Base-by-base conservation (phyloP, 1,284 basidiomycete species). In the Thelephora terrestris region DNA sequence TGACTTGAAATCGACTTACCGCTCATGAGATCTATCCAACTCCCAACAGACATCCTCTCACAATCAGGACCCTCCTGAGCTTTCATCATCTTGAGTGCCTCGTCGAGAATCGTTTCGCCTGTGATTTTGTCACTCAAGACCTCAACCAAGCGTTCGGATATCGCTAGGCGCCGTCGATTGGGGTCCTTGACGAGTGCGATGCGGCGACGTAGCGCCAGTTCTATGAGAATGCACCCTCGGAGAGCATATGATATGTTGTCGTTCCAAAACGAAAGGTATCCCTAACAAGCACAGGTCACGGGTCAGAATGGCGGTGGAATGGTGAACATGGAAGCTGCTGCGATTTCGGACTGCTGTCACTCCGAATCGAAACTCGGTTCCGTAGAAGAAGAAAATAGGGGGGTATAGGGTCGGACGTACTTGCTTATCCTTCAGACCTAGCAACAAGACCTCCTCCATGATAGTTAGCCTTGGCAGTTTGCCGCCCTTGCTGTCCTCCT, bases 231-330 rank as follows among this genome's bases (percentile, higher is more conserved):
- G 64, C 93, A 96, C 3, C 93, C 93, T 17, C 93, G 79, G 2
- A 97, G 75, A 12, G 93, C 91, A 65, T 97, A 97, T 0, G 91
- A 95, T 56, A 96, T 97, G 68, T 95, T 96, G 71, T 97, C 93
- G 65, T 97, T 97, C 92, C 91, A 95, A 65, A 96, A 95, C 1
- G 91, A 93, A 17, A 95, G 79, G 64, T 94, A 94, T 38, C 91
- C 91, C 86, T 92, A 47, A 6, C 9, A 36, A 20, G 49, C 43
- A 32, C 29, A 32, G 9, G 29, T 12, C 7, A 32, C 29, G 4
- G 3, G 29, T 32, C 14, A 32, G 29, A 7, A 32, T 14, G 29
- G 29, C 9, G 3, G 29, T 32, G 9, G 14, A 32, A 12, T 12
- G 12, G 4, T 10, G 29, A 10, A 12, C 7, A 32, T 32, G 29